Evolutionary conservation across 805 yeast genomes (phyloP), one percentile per base, ranked within the genome.

Genomic region (Saccharomycopsis sp.): DNA sequence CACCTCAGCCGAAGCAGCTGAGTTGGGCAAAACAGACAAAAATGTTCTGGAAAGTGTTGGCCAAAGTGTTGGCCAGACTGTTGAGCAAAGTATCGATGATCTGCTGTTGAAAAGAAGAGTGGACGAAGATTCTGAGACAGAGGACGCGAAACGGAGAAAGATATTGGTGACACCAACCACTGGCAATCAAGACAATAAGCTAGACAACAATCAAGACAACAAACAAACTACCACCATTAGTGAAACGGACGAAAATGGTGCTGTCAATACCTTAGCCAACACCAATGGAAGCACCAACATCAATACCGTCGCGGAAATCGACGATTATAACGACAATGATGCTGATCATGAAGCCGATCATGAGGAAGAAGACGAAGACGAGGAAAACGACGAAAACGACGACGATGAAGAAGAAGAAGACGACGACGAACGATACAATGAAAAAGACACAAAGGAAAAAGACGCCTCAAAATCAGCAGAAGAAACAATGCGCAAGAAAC

Each of bases 391-490:
- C 8, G 62, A 42, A 3, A 59, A 54, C 41, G 55, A 17, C 34
- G 52, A 20, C 19, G 57, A 63, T 34, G 64, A 63, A 20, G 66
- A 62, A 3, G 63, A 59, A 7, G 60, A 55, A 7, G 67, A 65
- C 9, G 67, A 63, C n/a, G 65, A 60, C 3, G 69, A 62, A 53
- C 59, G 59, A 24, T 56, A 58, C 5, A 62, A 58, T 49, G 56
- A 54, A 25, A 56, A 55, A 3, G 68, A 64, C 19, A 66, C 60
- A 24, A 70, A 64, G 5, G 69, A 64, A 47, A 69, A 67, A 25
- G 72, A 62, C 5, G 65, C 61, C 22, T 59, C 58, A 50, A 64
- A 63, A 54, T 68, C 58, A 7, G 69, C 64, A 23, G 66, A 63
- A 41, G 68, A 66, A 61, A 55, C 9, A 44, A 47, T 9, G 58